These are phyloP conservation scores for Verbena officinalis DNA, from an alignment of 257 asterid species.

Conservation along the genomic window DNA sequence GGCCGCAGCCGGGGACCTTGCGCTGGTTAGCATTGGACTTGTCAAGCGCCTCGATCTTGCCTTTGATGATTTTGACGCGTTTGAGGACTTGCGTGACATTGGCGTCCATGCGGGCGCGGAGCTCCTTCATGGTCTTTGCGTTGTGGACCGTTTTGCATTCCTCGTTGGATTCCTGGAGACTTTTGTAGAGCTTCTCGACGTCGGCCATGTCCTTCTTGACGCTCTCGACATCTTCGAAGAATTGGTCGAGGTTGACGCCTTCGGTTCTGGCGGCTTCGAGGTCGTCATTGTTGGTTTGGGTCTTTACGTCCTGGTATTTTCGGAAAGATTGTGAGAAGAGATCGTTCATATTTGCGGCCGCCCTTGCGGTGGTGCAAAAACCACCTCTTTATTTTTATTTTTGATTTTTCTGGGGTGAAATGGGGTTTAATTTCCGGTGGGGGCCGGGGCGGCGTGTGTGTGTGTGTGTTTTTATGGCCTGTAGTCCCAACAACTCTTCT, in stretches of 20 bases:
- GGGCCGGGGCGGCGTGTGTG: slow-evolving; percentile 12
- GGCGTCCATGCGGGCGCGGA: slow-evolving; percentile 52
- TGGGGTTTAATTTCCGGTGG: background rate
- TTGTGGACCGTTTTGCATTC: slow-evolving; percentile 55
- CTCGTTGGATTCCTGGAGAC: slow-evolving; percentile 50
- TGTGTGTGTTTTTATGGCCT: slow-evolving; percentile 6
- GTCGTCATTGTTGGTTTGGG: slow-evolving; percentile 34
- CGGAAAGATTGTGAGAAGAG: slow-evolving; percentile 58
- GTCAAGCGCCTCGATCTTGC: slow-evolving; percentile 51
- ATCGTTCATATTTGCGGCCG: slow-evolving; percentile 58
- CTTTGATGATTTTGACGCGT: slow-evolving; percentile 48
- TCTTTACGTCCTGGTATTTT: slow-evolving; percentile 35
- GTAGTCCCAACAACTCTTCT: slow-evolving; percentile 40
- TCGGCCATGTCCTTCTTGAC: slow-evolving; percentile 54
- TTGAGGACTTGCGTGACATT: slow-evolving; percentile 53
- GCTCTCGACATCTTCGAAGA: slow-evolving; percentile 53
- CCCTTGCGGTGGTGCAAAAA: too few species aligned
- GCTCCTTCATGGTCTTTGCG: slow-evolving; percentile 54
- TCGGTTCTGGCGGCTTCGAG: slow-evolving; percentile 48
- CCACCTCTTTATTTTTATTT: too few species aligned
- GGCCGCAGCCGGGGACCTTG: slow-evolving; percentile 59
- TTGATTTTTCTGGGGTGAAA: background rate
- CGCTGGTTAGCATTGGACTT: slow-evolving; percentile 51
- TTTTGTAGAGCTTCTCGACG: slow-evolving; percentile 50
- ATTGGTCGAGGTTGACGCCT: slow-evolving; percentile 51